A percentile compares a stretch with the other conserved stretches of the same genome.
Conservation (phyloP, 2,329 filamentous ascomycete species). For the Colletotrichum tamarilloi region DNA sequence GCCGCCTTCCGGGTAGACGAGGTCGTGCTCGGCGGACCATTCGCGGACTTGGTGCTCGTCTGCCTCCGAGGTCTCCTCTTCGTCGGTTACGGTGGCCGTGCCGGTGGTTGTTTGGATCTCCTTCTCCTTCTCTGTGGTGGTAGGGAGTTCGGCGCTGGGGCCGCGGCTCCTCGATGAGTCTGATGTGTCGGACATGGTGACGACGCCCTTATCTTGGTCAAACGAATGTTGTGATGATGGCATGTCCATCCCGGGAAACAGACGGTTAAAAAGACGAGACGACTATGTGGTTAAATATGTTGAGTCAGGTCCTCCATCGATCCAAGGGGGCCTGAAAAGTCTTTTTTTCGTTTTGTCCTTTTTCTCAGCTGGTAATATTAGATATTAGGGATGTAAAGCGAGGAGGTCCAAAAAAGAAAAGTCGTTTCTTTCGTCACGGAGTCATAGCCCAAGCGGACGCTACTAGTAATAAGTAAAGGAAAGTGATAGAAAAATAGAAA, state of each 20-base stretch:
- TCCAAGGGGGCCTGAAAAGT: neutral
- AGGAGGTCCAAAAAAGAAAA: neutral
- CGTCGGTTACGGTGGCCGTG: neutral
- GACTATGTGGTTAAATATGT: neutral
- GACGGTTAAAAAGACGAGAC: neutral
- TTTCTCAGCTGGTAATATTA: neutral
- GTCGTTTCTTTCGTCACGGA: neutral
- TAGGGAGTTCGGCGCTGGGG: neutral
- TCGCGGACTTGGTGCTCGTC: neutral
- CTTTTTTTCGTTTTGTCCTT: neutral
- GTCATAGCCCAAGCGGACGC: neutral
- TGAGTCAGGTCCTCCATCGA: neutral
- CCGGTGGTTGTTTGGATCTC: neutral
- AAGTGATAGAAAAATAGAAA: no score
- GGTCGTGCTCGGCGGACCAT: constrained; percentile 29
- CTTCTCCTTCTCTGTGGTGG: neutral
- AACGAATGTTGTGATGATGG: neutral
- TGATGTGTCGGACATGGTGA: neutral
- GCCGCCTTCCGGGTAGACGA: constrained; percentile 55
- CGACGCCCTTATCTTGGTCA: neutral
- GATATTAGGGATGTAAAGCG: neutral
- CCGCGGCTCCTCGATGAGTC: neutral
- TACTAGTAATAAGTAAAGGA: constrained; percentile 5
- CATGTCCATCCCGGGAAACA: neutral
- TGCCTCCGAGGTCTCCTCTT: no score